Evolutionary conservation across 495 filamentous ascomycete genomes (phyloP).

Genomic region (Neurospora sp.): DNA sequence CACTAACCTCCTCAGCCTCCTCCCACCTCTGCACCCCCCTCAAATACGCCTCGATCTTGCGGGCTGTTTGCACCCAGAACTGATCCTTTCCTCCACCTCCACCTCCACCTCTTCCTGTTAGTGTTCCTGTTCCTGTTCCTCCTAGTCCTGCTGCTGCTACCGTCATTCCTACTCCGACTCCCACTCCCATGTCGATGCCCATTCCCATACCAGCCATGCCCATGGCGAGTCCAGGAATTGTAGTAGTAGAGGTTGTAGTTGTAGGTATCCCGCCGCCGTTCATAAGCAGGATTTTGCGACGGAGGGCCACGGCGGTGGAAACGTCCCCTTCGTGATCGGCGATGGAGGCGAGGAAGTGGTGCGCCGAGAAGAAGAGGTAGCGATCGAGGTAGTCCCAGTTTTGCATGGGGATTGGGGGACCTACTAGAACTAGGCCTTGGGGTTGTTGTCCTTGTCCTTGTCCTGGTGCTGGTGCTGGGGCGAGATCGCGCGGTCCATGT

Average conservation of each 20-base stretch:
- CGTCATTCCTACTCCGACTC: too few relatives aligned
- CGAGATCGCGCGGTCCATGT: not conserved
- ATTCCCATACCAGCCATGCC: not conserved
- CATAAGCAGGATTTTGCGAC: slow-evolving; percentile 9
- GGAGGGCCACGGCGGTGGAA: slow-evolving; percentile 2
- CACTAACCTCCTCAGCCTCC: slow-evolving; percentile 12
- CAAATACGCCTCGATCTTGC: slow-evolving; percentile 12
- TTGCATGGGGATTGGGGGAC: not conserved
- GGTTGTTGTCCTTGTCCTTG: not conserved
- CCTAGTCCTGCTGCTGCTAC: too few relatives aligned
- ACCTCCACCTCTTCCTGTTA: too few relatives aligned
- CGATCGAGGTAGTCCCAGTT: slow-evolving; percentile 14
- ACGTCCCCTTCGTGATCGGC: slow-evolving; percentile 10
- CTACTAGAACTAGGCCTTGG: too few relatives aligned
- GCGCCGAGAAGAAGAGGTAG: slow-evolving; percentile 19
- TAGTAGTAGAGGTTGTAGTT: too few relatives aligned
- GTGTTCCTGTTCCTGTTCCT: too few relatives aligned
- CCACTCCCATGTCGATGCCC: too few relatives aligned
- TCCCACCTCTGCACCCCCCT: slow-evolving; percentile 6
- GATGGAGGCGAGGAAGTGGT: slow-evolving; percentile 19
- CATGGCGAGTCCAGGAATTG: not conserved
- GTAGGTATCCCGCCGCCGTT: not conserved
- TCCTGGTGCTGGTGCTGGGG: not conserved
- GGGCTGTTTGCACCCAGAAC: slow-evolving; percentile 23
- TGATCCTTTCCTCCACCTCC: slow-evolving; percentile 3